These are phyloP conservation scores for Teunomyces aglyptinius DNA, from an alignment of 805 yeast genomes.

Conservation along the genomic window DNA sequence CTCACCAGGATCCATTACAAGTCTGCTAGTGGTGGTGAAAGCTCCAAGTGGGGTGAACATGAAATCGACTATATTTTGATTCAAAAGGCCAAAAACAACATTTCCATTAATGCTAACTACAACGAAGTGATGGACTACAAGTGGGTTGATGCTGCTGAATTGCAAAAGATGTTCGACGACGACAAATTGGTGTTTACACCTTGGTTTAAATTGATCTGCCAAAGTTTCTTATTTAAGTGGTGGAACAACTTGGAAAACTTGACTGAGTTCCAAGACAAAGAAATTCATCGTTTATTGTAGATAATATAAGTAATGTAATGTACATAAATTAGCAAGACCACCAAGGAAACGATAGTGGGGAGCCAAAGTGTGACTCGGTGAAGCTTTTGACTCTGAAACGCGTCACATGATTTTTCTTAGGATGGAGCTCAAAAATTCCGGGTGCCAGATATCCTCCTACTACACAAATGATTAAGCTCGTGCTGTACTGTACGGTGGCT, in stretches of 20 bases:
- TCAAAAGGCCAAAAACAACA: constrained; percentile 52
- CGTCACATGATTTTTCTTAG: background rate
- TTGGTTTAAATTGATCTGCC: constrained; percentile 96
- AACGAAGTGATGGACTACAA: constrained; percentile 77
- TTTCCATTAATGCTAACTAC: constrained; percentile 60
- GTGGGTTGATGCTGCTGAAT: constrained; percentile 68
- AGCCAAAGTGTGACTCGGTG: background rate
- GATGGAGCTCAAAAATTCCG: background rate
- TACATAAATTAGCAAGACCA: background rate
- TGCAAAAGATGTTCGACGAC: constrained; percentile 76
- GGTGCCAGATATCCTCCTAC: background rate
- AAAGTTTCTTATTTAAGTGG: constrained; percentile 88
- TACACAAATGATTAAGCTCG: background rate
- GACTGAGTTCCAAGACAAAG: constrained; percentile 45
- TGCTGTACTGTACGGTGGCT: background rate
- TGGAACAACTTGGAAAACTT: constrained; percentile 75
- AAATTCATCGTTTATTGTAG: constrained; percentile 47
- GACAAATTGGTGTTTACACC: constrained; percentile 79
- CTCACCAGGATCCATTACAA: constrained; percentile 93
- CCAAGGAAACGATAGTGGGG: background rate
- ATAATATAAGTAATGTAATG: constrained; percentile 1
- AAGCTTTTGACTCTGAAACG: background rate
- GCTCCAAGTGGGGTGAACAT: constrained; percentile 89
- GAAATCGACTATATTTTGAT: constrained; percentile 94
- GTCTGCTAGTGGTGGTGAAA: constrained; percentile 69